Conservation (phyloP, 306 rosid species). For the Vigna trinervia region DNA sequence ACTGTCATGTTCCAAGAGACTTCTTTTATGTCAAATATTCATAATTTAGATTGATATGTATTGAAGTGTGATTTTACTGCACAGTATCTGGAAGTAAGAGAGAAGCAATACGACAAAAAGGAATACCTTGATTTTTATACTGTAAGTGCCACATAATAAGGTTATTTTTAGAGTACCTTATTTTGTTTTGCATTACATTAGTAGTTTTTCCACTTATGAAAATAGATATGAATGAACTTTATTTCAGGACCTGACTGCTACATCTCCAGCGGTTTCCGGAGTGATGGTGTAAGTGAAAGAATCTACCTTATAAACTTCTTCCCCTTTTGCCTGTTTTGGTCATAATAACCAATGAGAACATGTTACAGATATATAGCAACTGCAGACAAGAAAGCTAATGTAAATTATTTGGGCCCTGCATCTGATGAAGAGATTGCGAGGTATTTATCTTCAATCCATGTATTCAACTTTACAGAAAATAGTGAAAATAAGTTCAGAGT, state of each 20-base stretch:
- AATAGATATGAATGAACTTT: conserved; percentile 29
- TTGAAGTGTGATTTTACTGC: conserved; percentile 39
- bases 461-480: conserved; percentile 3
- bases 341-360: conserved; percentile 17
- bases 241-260: conserved; percentile 62
- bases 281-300: conserved; percentile 78
- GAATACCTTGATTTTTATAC: conserved; percentile 78
- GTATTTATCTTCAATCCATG: conserved; percentile 53
- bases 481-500: too few relatives aligned
- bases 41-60: conserved; percentile 6
- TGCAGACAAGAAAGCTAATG: conserved; percentile 68
- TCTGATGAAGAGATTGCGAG: conserved; percentile 75
- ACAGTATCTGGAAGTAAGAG: conserved; percentile 90
- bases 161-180: neutral
- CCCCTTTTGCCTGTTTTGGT: conserved; percentile 37
- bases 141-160: conserved; percentile 57
- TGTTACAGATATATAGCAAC: conserved; percentile 80
- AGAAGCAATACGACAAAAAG: conserved; percentile 90
- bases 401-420: conserved; percentile 89
- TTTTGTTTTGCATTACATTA: conserved; percentile 22
- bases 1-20: neutral
- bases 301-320: conserved; percentile 27
- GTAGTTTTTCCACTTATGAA: conserved; percentile 2
- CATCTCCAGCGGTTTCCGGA: conserved; percentile 70
- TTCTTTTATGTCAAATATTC: conserved; percentile 19